Percentiles rank a stretch among this genome's conserved stretches.
Conservation (phyloP, 768 basidiomycete species). For the Naganishia onofrii region DNA sequence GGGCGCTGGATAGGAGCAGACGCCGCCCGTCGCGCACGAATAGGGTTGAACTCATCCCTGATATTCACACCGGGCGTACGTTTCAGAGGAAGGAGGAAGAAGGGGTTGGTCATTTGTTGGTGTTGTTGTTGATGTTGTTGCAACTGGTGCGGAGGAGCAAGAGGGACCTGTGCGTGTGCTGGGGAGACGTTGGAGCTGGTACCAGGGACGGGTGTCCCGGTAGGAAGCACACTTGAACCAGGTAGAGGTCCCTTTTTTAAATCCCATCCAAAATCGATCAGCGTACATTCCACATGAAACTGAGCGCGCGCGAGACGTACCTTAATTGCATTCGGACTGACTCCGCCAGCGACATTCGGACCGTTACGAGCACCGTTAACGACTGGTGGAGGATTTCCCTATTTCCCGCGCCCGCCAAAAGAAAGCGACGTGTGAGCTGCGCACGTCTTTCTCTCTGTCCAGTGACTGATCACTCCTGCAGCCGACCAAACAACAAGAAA, state of each 20-base stretch:
- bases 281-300: not conserved
- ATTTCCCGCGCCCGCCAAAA: too few species aligned
- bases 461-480: too few species aligned
- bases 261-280: too few species aligned
- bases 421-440: not conserved
- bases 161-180: not conserved
- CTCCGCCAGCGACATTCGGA: not conserved
- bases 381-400: slow-evolving; percentile 6
- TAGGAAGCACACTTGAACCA: too few species aligned
- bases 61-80: slow-evolving; percentile 73
- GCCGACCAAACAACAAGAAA: too few species aligned
- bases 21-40: slow-evolving; percentile 61
- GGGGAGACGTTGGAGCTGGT: not conserved
- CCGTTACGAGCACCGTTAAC: not conserved
- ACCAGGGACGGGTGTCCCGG: not conserved
- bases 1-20: not conserved
- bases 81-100: slow-evolving; percentile 76
- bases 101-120: slow-evolving; percentile 59
- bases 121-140: not conserved
- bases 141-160: not conserved
- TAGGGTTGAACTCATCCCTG: slow-evolving; percentile 97
- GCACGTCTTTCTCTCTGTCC: too few species aligned
- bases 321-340: not conserved
- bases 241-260: too few species aligned
- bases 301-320: not conserved